Base-by-base conservation (phyloP, 352 stramenopile species). In the Phytophthora pinifolia region DNA sequence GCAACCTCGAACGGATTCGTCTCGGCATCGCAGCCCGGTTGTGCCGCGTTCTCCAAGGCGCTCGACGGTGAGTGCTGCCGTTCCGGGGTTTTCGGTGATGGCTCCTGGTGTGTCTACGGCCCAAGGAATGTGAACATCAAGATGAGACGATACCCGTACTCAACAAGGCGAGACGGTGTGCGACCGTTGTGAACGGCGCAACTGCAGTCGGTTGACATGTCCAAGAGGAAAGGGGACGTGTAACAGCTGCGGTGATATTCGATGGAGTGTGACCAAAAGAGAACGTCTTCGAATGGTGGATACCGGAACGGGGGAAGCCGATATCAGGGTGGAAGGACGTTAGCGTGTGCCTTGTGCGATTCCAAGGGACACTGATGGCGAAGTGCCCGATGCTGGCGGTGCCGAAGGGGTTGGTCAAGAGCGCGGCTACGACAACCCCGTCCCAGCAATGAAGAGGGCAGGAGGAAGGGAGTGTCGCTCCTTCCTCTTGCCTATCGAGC, bases 381-480 rank as follows among this genome's bases (percentile, higher is more conserved):
- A 14, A 30, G 17, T 39, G 43, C 5, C 43, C 31, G 32, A 6
- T 30, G 13, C 22, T 39, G 5, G 30, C 0, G 8, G 10, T 15
- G 2, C 17, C 41, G 17, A 50, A 39, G 31, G 30, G 30, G 9
- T 30, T 32, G 15, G 30, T 50, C 9, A 32, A 39, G 31, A 4
- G 8, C 7, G 13, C 30, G 9, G 6, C 43, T 14, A n/a, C n/a
- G 22, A 46, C 22, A 3, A 25, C 7, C 9, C 25, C 6, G 17
- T 29, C 43, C 15, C 29, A 38, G 17, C 6, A 50, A 38, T 50
- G 43, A 38, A 39, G 43, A 10, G 43, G 31, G 43, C 31, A 41
- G 43, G 43, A 50, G 31, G 43, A 20, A 30, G 15, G 36, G n/a
- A 27, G 15, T 43, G 43, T 50, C 22, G 43, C 43, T 39, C 43